Conservation (phyloP, 2,329 filamentous ascomycete species). For the Fusarium sp. region DNA sequence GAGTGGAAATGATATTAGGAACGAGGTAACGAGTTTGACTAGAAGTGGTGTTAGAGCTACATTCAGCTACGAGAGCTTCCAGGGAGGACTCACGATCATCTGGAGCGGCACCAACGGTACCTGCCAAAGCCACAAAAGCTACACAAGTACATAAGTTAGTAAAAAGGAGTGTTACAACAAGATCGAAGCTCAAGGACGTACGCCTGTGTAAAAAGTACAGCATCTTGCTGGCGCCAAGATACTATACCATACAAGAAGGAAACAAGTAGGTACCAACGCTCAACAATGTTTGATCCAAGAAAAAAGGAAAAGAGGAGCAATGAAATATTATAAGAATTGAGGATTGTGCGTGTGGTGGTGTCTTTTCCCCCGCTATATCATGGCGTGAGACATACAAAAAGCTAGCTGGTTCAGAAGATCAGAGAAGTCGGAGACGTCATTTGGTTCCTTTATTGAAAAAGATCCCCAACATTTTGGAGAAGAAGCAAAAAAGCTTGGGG, state of each 20-base stretch:
- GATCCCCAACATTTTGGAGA: constrained; percentile 42
- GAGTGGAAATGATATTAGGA: constrained; percentile 92
- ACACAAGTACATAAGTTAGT: constrained; percentile 18
- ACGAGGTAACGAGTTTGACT: constrained; percentile 95
- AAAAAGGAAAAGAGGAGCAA: background rate
- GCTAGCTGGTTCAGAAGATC: constrained; percentile 4
- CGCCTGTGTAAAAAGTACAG: constrained; percentile 39
- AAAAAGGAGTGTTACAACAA: constrained; percentile 4
- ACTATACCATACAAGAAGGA: constrained; percentile 2
- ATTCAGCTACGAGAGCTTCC: constrained; percentile 4
- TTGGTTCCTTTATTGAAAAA: constrained; percentile 7
- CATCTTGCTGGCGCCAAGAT: constrained; percentile 27
- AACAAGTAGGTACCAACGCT: background rate
- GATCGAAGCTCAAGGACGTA: constrained; percentile 20
- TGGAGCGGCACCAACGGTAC: constrained; percentile 51
- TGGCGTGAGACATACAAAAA: constrained; percentile 21
- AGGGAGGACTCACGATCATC: constrained; percentile 53
- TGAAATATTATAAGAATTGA: constrained; percentile 10
- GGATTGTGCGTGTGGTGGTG: constrained; percentile 3
- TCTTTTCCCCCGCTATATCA: constrained; percentile 27
- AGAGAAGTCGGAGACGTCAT: constrained; percentile 31
- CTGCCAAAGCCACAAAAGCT: constrained; percentile 54
- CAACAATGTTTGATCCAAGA: background rate
- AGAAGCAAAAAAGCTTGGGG: constrained; percentile 40
- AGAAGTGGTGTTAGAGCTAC: constrained; percentile 30